A percentile compares a stretch with the other conserved stretches of the same genome.
These are phyloP conservation scores for Hericium coralloides DNA, from an alignment of 768 basidiomycete genomes.

Conservation along the genomic window DNA sequence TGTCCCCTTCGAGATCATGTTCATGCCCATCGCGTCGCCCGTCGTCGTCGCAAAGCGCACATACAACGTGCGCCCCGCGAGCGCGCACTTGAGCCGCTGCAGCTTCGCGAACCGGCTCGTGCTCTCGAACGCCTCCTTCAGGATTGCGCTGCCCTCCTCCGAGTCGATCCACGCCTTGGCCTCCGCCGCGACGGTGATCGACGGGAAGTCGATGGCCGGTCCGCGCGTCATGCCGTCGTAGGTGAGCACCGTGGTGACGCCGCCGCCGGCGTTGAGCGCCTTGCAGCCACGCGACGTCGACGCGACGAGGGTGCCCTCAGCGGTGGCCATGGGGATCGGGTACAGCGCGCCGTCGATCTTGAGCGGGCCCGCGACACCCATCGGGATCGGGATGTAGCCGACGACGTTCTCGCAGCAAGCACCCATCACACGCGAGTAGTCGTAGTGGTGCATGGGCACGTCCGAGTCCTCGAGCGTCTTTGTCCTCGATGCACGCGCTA, in stretches of 20 bases:
- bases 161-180: slow-evolving; percentile 86
- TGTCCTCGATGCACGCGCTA: slow-evolving; percentile 79
- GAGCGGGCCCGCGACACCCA: slow-evolving; percentile 94
- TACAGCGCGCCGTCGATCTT: slow-evolving; percentile 77
- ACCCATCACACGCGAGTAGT: slow-evolving; percentile 89
- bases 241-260: slow-evolving; percentile 88
- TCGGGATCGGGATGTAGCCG: slow-evolving; percentile 92
- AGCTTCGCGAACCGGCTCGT: slow-evolving; percentile 91
- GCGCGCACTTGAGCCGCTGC: slow-evolving; percentile 74
- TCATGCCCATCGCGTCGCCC: slow-evolving; percentile 99
- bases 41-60: slow-evolving; percentile 91
- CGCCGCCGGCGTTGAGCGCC: slow-evolving; percentile 92
- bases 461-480: slow-evolving; percentile 78
- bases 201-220: slow-evolving; percentile 95
- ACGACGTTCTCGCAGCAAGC: slow-evolving; percentile 99
- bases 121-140: slow-evolving; percentile 86
- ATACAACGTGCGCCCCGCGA: slow-evolving; percentile 91
- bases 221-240: slow-evolving; percentile 97
- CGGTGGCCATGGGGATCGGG: slow-evolving; percentile 98
- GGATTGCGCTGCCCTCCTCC: slow-evolving; percentile 62
- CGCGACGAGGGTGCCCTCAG: slow-evolving; percentile 97
- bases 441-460: slow-evolving; percentile 78
- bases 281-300: slow-evolving; percentile 97
- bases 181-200: slow-evolving; percentile 65
- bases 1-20: slow-evolving; percentile 99